A percentile compares a stretch with the other conserved stretches of the same genome.
Conservation (phyloP, 805 yeast genomes). For the Candida adriatica region DNA sequence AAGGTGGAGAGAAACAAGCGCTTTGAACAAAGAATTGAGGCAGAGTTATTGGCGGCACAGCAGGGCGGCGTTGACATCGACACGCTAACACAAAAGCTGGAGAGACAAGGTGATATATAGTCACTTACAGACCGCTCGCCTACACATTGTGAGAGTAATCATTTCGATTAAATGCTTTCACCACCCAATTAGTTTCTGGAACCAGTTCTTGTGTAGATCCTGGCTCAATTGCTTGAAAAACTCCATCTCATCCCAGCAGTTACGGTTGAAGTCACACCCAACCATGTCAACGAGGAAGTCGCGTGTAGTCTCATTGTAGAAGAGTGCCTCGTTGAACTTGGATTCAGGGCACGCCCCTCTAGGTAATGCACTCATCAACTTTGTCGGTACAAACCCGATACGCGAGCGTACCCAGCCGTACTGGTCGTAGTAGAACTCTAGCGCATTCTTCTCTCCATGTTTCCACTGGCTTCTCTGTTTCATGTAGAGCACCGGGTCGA, state of each 20-base stretch:
- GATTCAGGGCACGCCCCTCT: slow-evolving; percentile 30
- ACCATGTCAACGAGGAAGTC: slow-evolving; percentile 34
- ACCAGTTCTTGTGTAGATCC: slow-evolving; percentile 29
- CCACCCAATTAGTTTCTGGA: slow-evolving; percentile 15
- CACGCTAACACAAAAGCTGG: slow-evolving; percentile 10
- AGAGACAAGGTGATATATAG: slow-evolving; percentile 10
- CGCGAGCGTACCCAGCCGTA: slow-evolving; percentile 35
- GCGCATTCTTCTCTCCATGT: slow-evolving; percentile 32
- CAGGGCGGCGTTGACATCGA: slow-evolving; percentile 14
- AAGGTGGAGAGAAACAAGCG: slow-evolving; percentile 37
- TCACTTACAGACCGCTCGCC: not conserved
- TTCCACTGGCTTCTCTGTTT: slow-evolving; percentile 34
- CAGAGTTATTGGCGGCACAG: slow-evolving; percentile 14
- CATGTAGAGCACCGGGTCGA: slow-evolving; percentile 35
- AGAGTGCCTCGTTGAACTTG: slow-evolving; percentile 26
- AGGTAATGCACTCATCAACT: slow-evolving; percentile 31
- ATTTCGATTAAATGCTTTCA: too few species aligned
- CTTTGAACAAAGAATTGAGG: slow-evolving; percentile 29
- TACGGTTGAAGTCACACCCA: slow-evolving; percentile 32
- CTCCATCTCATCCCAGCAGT: slow-evolving; percentile 36
- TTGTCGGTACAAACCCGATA: slow-evolving; percentile 33
- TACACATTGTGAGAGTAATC: too few species aligned
- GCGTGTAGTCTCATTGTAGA: slow-evolving; percentile 29
- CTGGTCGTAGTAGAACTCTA: slow-evolving; percentile 30
- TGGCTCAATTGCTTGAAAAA: slow-evolving; percentile 27